Evolutionary conservation across 139 green algal genomes (phyloP).

Genomic region (Zygnema cylindricum): DNA sequence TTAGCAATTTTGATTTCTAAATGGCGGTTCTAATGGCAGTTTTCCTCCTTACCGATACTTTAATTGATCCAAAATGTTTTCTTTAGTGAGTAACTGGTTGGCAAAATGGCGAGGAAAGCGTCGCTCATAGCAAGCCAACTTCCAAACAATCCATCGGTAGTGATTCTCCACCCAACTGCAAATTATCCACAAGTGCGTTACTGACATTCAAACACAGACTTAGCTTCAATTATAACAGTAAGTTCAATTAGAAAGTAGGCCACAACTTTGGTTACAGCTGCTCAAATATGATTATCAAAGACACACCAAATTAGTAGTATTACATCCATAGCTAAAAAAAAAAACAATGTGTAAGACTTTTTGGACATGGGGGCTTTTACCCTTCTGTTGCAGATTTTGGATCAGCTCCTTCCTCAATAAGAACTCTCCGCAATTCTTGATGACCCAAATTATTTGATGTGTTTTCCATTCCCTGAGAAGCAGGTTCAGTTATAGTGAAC

Average conservation of each 20-base stretch:
- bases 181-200: background rate
- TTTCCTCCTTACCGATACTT: constrained; percentile 61
- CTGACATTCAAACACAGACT: background rate
- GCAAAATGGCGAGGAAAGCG: constrained; percentile 37
- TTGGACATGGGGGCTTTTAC: background rate
- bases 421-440: background rate
- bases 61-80: constrained; percentile 54
- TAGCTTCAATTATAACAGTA: too few relatives aligned
- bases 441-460: background rate
- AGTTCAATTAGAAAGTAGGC: too few relatives aligned
- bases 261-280: too few relatives aligned
- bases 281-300: background rate
- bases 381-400: constrained; percentile 18
- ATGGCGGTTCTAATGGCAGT: too few relatives aligned
- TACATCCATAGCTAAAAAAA: background rate
- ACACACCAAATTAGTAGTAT: background rate
- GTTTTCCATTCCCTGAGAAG: constrained; percentile 34
- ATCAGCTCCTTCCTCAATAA: constrained; percentile 8
- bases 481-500: background rate
- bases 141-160: constrained; percentile 62
- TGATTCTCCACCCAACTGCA: constrained; percentile 58
- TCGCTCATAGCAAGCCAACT: constrained; percentile 59
- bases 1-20: too few relatives aligned
- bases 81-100: constrained; percentile 18
- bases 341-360: background rate